phyloP scores from a whole-genome alignment of 495 filamentous ascomycete species.

The Astrothelium macrocarpum region DNA sequence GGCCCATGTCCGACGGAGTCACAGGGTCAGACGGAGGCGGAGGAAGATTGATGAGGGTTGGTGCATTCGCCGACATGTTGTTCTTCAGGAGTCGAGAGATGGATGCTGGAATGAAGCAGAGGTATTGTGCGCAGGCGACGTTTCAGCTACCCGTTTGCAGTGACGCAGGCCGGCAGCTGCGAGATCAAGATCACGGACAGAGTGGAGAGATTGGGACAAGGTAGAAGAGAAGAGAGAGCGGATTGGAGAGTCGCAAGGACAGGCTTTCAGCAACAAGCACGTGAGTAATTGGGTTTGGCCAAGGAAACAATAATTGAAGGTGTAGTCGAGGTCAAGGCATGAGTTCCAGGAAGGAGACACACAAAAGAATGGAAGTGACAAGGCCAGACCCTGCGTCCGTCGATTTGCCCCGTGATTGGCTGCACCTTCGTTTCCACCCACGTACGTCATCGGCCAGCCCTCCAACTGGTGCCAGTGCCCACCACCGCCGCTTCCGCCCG shows the following conservation, averaged over 20 bases:
- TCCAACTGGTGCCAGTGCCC: neutral
- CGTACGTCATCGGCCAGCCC: conserved; percentile 1
- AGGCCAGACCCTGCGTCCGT: neutral
- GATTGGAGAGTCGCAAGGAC: neutral
- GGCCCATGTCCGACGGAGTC: conserved; percentile 75
- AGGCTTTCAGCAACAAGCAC: neutral
- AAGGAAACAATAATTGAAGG: neutral
- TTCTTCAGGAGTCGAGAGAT: neutral
- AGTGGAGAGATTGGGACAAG: neutral
- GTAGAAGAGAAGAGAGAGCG: neutral
- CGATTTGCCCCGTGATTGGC: neutral
- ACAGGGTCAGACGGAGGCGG: conserved; percentile 73
- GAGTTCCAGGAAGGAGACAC: conserved; percentile 1
- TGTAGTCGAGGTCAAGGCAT: neutral
- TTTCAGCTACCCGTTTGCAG: neutral
- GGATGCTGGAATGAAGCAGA: neutral
- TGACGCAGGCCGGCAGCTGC: neutral
- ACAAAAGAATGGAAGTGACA: conserved; percentile 1
- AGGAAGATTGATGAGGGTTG: conserved; percentile 76
- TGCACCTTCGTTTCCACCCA: neutral
- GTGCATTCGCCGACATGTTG: conserved; percentile 28
- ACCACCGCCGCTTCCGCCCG: neutral
- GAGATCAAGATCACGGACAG: neutral
- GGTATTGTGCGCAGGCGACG: neutral
- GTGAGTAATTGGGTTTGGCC: neutral